Evolutionary conservation across 2,329 filamentous ascomycete species (phyloP), one percentile per base, ranked within the genome.

Genomic region (Fusarium sororula): DNA sequence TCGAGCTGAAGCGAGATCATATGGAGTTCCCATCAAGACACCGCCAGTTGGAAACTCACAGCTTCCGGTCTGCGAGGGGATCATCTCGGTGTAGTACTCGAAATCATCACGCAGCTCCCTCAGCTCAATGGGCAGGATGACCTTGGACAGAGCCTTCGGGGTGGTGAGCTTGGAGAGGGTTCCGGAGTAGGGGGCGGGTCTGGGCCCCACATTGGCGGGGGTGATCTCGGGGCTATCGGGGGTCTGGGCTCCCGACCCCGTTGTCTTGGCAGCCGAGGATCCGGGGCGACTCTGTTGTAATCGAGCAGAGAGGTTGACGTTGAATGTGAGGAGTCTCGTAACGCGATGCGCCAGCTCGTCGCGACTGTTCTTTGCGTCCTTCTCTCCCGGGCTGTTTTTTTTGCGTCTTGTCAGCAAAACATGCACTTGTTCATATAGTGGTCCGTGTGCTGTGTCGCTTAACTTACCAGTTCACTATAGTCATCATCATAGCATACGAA

Each of bases 401-500:
- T 28, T 39, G 47, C 22, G 5, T 24, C 20, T 13, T 13, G 54
- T 68, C 13, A 68, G 65, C 32, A 28, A 48, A 48, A 48, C 20
- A 9, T 60, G 37, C 14, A 24, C 28, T 54, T 55, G 61, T 54
- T 54, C 65, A 22, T 28, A 37, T 20, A n/a, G 44, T 35, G 58
- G 67, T 30, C 67, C 51, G 66, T 64, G 66, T 68, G 54, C 22
- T 20, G 17, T 14, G 22, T 8, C 41, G 58, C 45, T 37, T 24
- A 53, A 58, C 72, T 74, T 75, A 83, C 82, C 82, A 83, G 73
- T 83, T 82, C 26, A 83, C 73, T 47, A 83, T 81, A 9, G 81
- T 83, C 77, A 81, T 82, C 78, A 83, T 82, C 78, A 83, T 81
- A 22, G 80, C 81, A 74, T 83, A 82, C n/a, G 81, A 82, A 26